These are phyloP conservation scores for Ceratocystis colombiana DNA, from an alignment of 2,329 filamentous ascomycete genomes.

Conservation along the genomic window DNA sequence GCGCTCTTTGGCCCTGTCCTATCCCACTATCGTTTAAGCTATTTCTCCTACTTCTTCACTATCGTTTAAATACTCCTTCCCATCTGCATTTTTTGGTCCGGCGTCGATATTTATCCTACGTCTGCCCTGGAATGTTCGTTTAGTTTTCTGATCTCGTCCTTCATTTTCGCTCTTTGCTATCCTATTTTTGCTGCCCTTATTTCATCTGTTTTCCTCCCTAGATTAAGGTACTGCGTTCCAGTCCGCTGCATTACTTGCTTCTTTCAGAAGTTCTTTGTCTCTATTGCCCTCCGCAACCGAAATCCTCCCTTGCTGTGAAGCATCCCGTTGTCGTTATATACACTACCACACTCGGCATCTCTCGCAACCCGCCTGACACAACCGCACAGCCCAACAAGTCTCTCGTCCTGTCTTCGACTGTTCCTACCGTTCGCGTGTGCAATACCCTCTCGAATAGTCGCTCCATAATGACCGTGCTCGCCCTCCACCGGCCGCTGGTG, in stretches of 20 bases:
- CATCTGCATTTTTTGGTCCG: not conserved
- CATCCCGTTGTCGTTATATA: not conserved
- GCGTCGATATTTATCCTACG: not conserved
- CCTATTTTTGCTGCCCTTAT: not conserved
- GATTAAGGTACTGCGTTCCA: conserved; percentile 17
- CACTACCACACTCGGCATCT: conserved; percentile 3
- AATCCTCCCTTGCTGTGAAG: not conserved
- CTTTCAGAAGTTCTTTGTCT: conserved; percentile 1
- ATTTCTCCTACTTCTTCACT: conserved; percentile 13
- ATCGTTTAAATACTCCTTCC: conserved; percentile 12
- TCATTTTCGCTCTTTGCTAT: conserved; percentile 10
- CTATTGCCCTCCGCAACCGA: not conserved
- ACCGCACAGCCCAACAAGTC: not conserved
- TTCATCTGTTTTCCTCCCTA: conserved; percentile 9
- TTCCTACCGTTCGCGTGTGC: no score
- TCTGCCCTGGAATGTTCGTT: conserved; percentile 10
- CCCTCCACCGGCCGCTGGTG: conserved; percentile 22
- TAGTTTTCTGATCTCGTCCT: conserved; percentile 11
- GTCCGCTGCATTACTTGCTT: conserved; percentile 11
- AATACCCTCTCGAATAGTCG: no score
- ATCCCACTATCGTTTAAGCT: conserved; percentile 15
- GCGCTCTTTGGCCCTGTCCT: conserved; percentile 1
- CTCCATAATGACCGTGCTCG: conserved; percentile 15
- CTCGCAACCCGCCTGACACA: no score
- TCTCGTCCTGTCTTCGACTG: not conserved